phyloP scores from a whole-genome alignment of 768 basidiomycete species.

The Sarcodon aspratus region DNA sequence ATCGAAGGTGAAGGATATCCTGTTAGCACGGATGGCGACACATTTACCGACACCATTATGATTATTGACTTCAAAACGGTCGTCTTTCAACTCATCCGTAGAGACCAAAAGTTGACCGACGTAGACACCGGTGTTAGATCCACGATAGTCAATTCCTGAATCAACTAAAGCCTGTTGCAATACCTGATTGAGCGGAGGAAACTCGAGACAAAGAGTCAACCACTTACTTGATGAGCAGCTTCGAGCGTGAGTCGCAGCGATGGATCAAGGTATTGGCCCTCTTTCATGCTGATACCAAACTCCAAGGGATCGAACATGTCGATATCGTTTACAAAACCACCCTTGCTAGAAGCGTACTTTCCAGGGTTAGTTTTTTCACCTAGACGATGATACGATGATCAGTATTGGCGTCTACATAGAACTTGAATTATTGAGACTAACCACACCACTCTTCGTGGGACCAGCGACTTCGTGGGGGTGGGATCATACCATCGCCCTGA shows the following conservation, averaged over 20 bases:
- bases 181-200: neutral
- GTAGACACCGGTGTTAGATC: slow-evolving; percentile 9
- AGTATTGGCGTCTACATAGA: neutral
- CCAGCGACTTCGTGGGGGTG: slow-evolving; percentile 17
- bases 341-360: slow-evolving; percentile 16
- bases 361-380: slow-evolving; percentile 20
- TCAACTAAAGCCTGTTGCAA: slow-evolving; percentile 7
- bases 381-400: neutral
- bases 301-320: slow-evolving; percentile 23
- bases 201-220: neutral
- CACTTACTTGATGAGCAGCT: slow-evolving; percentile 17
- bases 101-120: slow-evolving; percentile 15
- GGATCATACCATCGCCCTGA: slow-evolving; percentile 19
- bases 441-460: slow-evolving; percentile 20
- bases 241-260: slow-evolving; percentile 19
- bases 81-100: slow-evolving; percentile 17
- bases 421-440: slow-evolving; percentile 3
- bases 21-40: slow-evolving; percentile 18
- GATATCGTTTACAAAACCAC: slow-evolving; percentile 18
- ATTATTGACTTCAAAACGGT: slow-evolving; percentile 15
- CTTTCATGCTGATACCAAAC: slow-evolving; percentile 21
- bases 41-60: slow-evolving; percentile 19
- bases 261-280: slow-evolving; percentile 19
- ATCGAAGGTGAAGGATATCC: slow-evolving; percentile 23
- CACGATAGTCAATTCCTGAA: slow-evolving; percentile 11